These are phyloP conservation scores for Misopates orontium DNA, from an alignment of 257 asterid genomes.

Conservation along the genomic window DNA sequence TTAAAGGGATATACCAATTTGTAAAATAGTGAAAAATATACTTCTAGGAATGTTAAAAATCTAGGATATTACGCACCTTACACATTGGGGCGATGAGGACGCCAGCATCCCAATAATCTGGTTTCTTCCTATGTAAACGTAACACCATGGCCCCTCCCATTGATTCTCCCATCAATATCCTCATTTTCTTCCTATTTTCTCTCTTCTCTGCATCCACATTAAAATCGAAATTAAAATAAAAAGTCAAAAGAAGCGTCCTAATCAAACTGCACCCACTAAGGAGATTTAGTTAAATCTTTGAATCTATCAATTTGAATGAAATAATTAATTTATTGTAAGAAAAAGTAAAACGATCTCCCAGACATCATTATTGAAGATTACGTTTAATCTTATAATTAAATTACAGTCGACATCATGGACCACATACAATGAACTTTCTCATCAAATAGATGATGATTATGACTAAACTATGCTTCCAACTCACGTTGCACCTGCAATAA, in stretches of 20 bases:
- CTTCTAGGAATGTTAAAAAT: too few species aligned
- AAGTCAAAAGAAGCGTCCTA: constrained; percentile 16
- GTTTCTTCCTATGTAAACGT: constrained; percentile 57
- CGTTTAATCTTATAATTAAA: background rate
- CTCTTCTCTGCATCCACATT: constrained; percentile 38
- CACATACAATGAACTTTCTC: background rate
- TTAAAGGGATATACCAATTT: too few species aligned
- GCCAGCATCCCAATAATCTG: constrained; percentile 65
- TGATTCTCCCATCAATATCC: constrained; percentile 69
- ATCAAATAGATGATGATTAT: background rate
- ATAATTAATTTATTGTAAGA: background rate
- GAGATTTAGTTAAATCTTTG: constrained; percentile 13
- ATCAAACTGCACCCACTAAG: constrained; percentile 11
- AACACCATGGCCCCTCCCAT: constrained; percentile 86
- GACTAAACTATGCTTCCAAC: too few species aligned
- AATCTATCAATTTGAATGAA: background rate
- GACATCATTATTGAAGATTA: background rate
- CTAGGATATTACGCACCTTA: constrained; percentile 37
- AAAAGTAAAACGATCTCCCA: background rate
- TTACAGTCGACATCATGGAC: constrained; percentile 1
- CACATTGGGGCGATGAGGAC: constrained; percentile 82
- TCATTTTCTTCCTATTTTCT: constrained; percentile 42
- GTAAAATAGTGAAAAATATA: too few species aligned
- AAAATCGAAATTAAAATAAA: background rate
- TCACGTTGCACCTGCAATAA: background rate